Base-by-base conservation (phyloP, 257 asterid genomes). In the Lantana camara region DNA sequence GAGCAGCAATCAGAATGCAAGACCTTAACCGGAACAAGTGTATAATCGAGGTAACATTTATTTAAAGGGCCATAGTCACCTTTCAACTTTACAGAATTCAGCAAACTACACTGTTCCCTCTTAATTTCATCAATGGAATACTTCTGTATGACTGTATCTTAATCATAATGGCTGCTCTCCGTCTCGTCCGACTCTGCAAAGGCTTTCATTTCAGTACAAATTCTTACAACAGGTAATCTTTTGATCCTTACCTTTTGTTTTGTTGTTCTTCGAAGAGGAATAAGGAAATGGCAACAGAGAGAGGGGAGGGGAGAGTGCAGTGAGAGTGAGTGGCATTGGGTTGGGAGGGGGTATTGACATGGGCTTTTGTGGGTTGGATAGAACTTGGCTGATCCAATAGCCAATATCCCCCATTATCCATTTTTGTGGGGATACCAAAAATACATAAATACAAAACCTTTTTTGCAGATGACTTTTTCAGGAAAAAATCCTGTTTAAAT, bases 31-130 rank as follows among this genome's bases (percentile, higher is more conserved):
- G 98, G 96, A 21, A 86, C 96, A 0, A 77, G 79, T 2, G 95
- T 88, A 69, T 86, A 92, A 71, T 91, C 98, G 19, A 91, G 98
- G 64, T 73, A 53, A 29, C 98, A 89, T 80, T 76, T 91, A 30
- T 58, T 88, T 22, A 91, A 96, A 13, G 98, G 98, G 46, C 98
- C 98, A 70, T 91, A 91, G 20, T 96, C 96, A 0, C 98, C 98
- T 78, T 91, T 96, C 24, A 63, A 91, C 82, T 78, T 91, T 88
- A 51, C 79, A 71, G 15, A 75, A 49, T 2, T 75, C 78, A 0
- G 73, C 21, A 67, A 91, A 85, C 66, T 62, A 77, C 7, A 78
- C 82, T 0, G 98, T 91, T 16, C 96, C 98, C 35, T 70, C 80
- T 73, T 88, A n/a, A 91, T 91, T 19, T 91, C 95, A 12, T 91